phyloP scores from a whole-genome alignment of 1,139 yeast species.

The Pichia terricola region DNA sequence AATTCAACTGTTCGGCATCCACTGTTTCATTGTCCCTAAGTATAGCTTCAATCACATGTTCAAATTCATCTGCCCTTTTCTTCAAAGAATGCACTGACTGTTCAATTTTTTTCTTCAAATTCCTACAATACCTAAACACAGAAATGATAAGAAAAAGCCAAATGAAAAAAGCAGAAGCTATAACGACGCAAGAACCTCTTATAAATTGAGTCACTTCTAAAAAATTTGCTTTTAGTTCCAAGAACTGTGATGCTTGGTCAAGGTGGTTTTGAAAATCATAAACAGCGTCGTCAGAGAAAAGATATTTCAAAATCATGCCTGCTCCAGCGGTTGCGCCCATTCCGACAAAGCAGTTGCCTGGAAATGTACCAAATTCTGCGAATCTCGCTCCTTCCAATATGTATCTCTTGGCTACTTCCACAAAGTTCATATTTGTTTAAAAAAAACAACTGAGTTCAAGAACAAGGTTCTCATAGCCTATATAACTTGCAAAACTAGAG shows the following conservation, averaged over 20 bases:
- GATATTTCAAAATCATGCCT: slow-evolving; percentile 2
- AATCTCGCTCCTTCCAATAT: no score
- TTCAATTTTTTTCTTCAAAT: background rate
- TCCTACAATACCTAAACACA: background rate
- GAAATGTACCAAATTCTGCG: no score
- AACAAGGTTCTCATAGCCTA: no score
- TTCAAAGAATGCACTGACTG: background rate
- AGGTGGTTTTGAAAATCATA: slow-evolving; percentile 6
- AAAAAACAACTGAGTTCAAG: no score
- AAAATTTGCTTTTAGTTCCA: slow-evolving; percentile 3
- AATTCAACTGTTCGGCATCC: slow-evolving; percentile 4
- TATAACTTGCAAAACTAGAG: no score
- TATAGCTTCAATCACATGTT: slow-evolving; percentile 9
- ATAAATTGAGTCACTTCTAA: background rate
- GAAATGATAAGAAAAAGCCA: background rate
- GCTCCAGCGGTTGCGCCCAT: slow-evolving; percentile 4
- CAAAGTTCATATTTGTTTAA: no score
- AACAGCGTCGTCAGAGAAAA: slow-evolving; percentile 4
- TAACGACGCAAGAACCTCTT: background rate
- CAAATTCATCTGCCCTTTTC: background rate
- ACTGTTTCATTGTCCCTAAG: slow-evolving; percentile 5
- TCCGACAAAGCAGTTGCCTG: slow-evolving; percentile 2
- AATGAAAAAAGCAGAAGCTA: background rate
- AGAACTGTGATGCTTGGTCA: slow-evolving; percentile 6
- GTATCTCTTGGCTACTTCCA: no score